These are phyloP conservation scores for Colletotrichum liaoningense DNA, from an alignment of 2,329 filamentous ascomycete species.

Conservation along the genomic window DNA sequence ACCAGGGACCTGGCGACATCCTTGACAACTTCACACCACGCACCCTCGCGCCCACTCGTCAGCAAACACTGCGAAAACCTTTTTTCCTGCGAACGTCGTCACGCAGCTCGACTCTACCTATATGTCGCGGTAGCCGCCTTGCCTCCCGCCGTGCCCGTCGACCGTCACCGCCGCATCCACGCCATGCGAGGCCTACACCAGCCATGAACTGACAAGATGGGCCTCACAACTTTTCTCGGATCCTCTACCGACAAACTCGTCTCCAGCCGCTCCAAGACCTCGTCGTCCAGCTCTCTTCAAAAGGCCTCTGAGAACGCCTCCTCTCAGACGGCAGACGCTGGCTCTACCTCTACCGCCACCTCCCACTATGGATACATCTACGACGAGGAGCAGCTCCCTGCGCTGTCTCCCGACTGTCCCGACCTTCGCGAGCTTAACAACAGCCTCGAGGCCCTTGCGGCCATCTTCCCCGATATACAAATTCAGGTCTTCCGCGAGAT, in stretches of 20 bases:
- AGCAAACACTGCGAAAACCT: not conserved
- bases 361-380: constrained; percentile 60
- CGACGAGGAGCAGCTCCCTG: constrained; percentile 65
- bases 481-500: constrained; percentile 87
- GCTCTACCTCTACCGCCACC: constrained; percentile 43
- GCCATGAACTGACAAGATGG: constrained; percentile 36
- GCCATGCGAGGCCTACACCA: constrained; percentile 17
- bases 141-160: not conserved
- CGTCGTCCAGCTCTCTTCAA: constrained; percentile 10
- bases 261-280: constrained; percentile 12
- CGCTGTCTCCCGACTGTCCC: constrained; percentile 62
- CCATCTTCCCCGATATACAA: constrained; percentile 84
- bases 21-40: not conserved
- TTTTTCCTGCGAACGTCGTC: not conserved
- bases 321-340: constrained; percentile 29
- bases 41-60: not conserved
- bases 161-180: not conserved
- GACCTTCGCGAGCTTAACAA: constrained; percentile 78
- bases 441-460: constrained; percentile 74
- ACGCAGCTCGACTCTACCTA: not conserved
- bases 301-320: not conserved
- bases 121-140: constrained; percentile 1
- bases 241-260: constrained; percentile 30
- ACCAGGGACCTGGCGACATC: not conserved
- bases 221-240: constrained; percentile 36